Evolutionary conservation across 2,329 filamentous ascomycete genomes (phyloP), one percentile per base, ranked within the genome.

Genomic region (Colletotrichum sojae): DNA sequence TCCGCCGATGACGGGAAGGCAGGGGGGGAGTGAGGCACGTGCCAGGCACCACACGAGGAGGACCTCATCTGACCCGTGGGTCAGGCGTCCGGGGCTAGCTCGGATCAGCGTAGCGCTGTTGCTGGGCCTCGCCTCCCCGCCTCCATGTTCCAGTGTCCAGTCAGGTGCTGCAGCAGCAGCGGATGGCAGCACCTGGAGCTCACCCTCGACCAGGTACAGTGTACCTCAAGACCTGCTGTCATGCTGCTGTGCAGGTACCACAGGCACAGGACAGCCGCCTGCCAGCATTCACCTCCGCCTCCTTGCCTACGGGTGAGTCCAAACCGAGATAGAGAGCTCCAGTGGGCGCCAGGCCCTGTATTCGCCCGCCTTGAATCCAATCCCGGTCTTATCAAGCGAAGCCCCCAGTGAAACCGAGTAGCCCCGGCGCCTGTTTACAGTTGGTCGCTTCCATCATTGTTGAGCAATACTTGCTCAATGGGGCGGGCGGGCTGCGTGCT

Each of bases 31-130:
- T 60, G 55, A 61, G 66, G 66, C 66, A 69, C 66, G 66, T 69
- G 66, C 66, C 66, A 69, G 66, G 66, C 45, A 69, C 66, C 58
- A 61, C 43, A 69, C 66, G 45, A 49, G 55, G 67, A 40, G 46
- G 39, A 49, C 39, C 45, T 65, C 67, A 69, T 69, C 62, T 69
- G 67, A 69, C 67, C 67, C 12, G 56, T 69, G 62, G 62, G 67
- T 69, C 67, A 69, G 67, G 62, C 67, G 56, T 61, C 36, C 25
- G 22, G 62, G 48, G 48, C 65, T 66, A 69, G 67, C 67, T 66
- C 39, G 49, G 67, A 69, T 66, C 62, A 69, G 67, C 62, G 51
- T 69, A 67, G 67, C 62, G 67, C 56, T 69, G 62, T 48, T 69
- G 62, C 66, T 69, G 62, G 66, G 55, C 62, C 66, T 69, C 36